Base-by-base conservation (phyloP, 176 grass and related monocot species). In the Eleusine coracana region DNA sequence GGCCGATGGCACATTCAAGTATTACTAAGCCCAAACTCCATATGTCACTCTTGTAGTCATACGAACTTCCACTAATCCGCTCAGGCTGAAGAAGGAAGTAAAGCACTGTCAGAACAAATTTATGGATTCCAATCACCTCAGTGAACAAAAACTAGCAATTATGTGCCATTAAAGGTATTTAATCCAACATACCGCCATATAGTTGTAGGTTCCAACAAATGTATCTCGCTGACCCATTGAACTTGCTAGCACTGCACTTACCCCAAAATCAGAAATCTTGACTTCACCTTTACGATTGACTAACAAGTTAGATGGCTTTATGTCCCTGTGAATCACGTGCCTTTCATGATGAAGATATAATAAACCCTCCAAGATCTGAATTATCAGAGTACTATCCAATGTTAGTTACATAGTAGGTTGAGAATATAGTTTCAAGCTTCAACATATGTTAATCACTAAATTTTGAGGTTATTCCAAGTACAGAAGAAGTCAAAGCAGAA, bases 21-120 rank as follows among this genome's bases (percentile, higher is more conserved):
- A 99, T 96, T 78, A 99, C 97, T 83, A 96, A 90, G 10, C 93
- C 97, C 83, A 99, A 89, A 91, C 97, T 99, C 97, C 97, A 99
- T 80, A 99, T 90, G 62, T 99, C 97, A 67, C 93, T 96, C 78
- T 99, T 99, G 81, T 94, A 96, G 68, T 99, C 93, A 81, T 99
- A 99, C 6, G 93, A 90, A 61, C 97, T 93, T 56, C 97, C 97
- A 58, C 91, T 99, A 36, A 99, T 99, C 38, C 93, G 76, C 61
- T 99, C 97, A 71, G 93, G 93, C 96, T 98, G 82, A 82, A 87
- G 14, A 80, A 80, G 16, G 64, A 92, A 86, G 68, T 18, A 86
- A 88, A 71, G 8, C 75, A 76, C 31, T 66, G 80, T 83, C 44
- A 93, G 20, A 64, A 49, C 56, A 73, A 29, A 65, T 58, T 78